Evolutionary conservation across 2,329 filamentous ascomycete species (phyloP), one percentile per base, ranked within the genome.

Genomic region (Apiospora arundinis): DNA sequence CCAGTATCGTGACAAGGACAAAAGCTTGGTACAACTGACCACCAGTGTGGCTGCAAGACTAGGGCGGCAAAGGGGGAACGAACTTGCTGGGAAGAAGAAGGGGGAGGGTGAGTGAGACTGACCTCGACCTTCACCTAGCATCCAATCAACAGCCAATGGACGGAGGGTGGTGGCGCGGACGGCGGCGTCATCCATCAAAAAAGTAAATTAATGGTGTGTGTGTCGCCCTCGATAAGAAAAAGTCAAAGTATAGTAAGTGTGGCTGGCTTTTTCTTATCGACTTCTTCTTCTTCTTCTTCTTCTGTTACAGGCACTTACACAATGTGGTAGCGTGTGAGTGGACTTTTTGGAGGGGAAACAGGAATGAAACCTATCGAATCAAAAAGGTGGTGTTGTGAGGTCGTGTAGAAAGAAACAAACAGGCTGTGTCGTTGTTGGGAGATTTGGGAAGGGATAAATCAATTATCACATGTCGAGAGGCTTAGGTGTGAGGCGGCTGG

Each of bases 61-160:
- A 14, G 40, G 40, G 40, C 40, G n/a, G n/a, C n/a, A n/a, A n/a
- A 42, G 12, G 40, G 40, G 40, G 40, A 42, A 42, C n/a, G n/a
- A n/a, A n/a, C n/a, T n/a, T n/a, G 12, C 9, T 9, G 40, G 40
- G 40, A 42, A 14, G 40, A 14, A n/a, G n/a, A 8, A 25, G 25
- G 14, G 25, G 32, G 56, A n/a, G 56, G 37, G 18, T 21, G 49
- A 32, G 32, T 40, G 56, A 63, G 56, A 63, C 56, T 63, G 32
- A 40, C 56, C 32, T 63, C 56, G 56, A 63, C 32, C 32, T 63
- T 63, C 56, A 63, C 56, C 56, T 40, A 40, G 56, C 52, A 25
- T 23, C 52, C 28, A 60, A 60, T 60, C 52, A 60, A 60, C 16
- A 16, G 12, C 16, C 28, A 16, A 60, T 11, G 28, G 52, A 16